Conservation (phyloP, 306 rosid genomes). For the Gleditsia sinensis region DNA sequence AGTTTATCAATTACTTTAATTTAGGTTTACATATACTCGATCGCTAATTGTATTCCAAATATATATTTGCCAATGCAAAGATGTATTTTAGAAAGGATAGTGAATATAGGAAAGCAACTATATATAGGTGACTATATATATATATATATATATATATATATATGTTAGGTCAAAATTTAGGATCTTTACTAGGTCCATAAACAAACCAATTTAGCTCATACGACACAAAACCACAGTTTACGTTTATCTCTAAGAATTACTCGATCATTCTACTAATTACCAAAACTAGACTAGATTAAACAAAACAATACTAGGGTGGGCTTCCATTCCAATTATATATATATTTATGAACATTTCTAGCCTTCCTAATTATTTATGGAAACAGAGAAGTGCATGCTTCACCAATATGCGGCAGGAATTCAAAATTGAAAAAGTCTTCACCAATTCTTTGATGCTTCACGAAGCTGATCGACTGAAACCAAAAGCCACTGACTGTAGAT, state of each 20-base stretch:
- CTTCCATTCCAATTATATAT: slow-evolving; percentile 41
- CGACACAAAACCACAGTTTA: slow-evolving; percentile 34
- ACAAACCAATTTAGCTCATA: slow-evolving; percentile 31
- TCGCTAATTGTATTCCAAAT: slow-evolving; percentile 7
- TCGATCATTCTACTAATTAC: slow-evolving; percentile 40
- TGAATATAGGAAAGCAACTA: background rate
- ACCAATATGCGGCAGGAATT: slow-evolving; percentile 39
- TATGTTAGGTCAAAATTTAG: slow-evolving; percentile 41
- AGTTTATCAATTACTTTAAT: background rate
- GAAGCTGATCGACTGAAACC: slow-evolving; percentile 49
- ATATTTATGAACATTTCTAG: slow-evolving; percentile 53
- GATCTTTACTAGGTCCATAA: slow-evolving; percentile 37
- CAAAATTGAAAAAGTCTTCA: slow-evolving; percentile 47
- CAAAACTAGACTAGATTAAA: slow-evolving; percentile 41
- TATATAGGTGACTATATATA: background rate
- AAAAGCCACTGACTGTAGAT: slow-evolving; percentile 75
- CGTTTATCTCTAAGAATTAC: slow-evolving; percentile 35
- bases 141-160: too few relatives aligned
- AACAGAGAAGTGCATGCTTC: slow-evolving; percentile 53
- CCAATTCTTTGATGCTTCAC: slow-evolving; percentile 34
- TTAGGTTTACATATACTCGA: background rate
- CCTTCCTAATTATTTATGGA: slow-evolving; percentile 55
- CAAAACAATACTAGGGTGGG: slow-evolving; percentile 40
- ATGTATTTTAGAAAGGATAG: slow-evolving; percentile 22
- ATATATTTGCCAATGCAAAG: background rate